Conservation (phyloP, 169 alveolate species). For the Cryptosporidium andersoni region DNA sequence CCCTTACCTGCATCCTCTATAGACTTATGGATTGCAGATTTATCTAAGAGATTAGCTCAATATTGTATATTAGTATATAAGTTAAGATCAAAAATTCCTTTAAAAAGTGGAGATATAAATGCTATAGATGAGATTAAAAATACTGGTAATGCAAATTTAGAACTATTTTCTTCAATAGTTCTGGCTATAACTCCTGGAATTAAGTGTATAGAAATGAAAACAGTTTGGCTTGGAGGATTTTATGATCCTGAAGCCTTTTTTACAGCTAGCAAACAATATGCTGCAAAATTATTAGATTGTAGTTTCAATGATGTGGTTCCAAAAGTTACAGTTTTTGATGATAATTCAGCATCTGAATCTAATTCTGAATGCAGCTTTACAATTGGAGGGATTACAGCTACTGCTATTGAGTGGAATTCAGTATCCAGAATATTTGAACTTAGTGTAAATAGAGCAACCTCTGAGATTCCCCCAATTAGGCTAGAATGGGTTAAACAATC, state of each 20-base stretch:
- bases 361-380: slow-evolving; percentile 18
- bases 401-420: slow-evolving; percentile 33
- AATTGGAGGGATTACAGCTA: slow-evolving; percentile 32
- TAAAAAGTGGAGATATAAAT: not conserved
- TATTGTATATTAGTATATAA: slow-evolving; percentile 6
- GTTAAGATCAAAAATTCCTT: not conserved
- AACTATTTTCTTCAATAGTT: slow-evolving; percentile 9
- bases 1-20: slow-evolving; percentile 4
- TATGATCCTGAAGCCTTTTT: slow-evolving; percentile 51
- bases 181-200: slow-evolving; percentile 9
- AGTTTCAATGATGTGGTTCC: slow-evolving; percentile 48
- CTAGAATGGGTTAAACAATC: slow-evolving; percentile 31
- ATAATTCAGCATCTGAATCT: slow-evolving; percentile 3
- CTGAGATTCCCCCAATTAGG: slow-evolving; percentile 16
- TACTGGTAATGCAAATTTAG: not conserved
- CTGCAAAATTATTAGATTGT: slow-evolving; percentile 24
- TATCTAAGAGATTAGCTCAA: slow-evolving; percentile 21
- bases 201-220: not conserved
- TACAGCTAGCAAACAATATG: slow-evolving; percentile 47
- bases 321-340: slow-evolving; percentile 13
- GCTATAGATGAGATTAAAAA: not conserved
- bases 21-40: slow-evolving; percentile 28
- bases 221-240: slow-evolving; percentile 46
- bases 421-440: slow-evolving; percentile 33
- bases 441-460: slow-evolving; percentile 27